Conservation (phyloP, 306 rosid genomes). For the Corylus heterophylla region DNA sequence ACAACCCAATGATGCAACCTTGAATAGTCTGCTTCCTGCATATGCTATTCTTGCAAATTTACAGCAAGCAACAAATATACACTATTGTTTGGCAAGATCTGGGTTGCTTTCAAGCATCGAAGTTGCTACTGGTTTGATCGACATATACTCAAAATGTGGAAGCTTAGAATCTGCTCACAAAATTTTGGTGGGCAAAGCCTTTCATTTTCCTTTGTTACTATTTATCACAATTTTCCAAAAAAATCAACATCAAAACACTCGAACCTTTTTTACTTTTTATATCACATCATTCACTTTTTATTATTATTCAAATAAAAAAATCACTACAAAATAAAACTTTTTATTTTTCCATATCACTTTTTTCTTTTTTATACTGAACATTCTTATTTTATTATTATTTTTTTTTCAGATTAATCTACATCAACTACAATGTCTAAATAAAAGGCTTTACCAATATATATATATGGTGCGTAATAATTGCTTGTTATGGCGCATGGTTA, state of each 20-base stretch:
- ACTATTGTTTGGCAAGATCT: slow-evolving; percentile 56
- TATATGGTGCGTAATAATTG: slow-evolving; percentile 68
- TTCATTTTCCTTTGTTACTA: no score
- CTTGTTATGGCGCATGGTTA: slow-evolving; percentile 83
- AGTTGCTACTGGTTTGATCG: slow-evolving; percentile 71
- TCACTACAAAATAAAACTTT: no score
- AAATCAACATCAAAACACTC: no score
- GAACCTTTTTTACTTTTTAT: no score
- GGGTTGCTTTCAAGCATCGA: slow-evolving; percentile 66
- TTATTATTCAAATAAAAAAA: no score
- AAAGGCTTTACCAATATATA: neutral
- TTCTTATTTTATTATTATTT: no score
- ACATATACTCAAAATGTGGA: slow-evolving; percentile 76
- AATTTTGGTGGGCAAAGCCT: slow-evolving; percentile 20
- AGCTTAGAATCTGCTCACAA: slow-evolving; percentile 58
- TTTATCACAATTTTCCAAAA: no score
- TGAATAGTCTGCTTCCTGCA: slow-evolving; percentile 76
- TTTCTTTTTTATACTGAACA: no score
- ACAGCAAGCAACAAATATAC: slow-evolving; percentile 65
- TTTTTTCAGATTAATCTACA: no score
- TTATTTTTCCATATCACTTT: no score
- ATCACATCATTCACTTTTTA: no score
- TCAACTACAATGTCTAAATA: no score
- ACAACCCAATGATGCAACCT: slow-evolving; percentile 61
- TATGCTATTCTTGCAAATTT: slow-evolving; percentile 72